Conservation (phyloP, 495 filamentous ascomycete genomes). For the Glonium stellatum region DNA sequence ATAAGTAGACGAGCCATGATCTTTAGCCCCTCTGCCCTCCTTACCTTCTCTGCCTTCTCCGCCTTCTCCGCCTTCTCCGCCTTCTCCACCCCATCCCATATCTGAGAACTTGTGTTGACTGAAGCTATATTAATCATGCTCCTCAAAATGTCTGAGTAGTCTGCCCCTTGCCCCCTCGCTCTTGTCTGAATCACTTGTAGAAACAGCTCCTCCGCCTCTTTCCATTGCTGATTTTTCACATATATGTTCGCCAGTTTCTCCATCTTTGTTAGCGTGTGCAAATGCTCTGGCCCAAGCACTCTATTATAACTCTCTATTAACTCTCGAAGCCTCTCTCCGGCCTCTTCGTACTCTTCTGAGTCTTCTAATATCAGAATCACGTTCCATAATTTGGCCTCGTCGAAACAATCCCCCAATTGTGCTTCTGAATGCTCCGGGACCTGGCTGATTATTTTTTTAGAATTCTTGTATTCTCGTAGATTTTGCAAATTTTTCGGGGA, state of each 20-base stretch:
- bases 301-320: not conserved
- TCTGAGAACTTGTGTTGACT: too few relatives aligned
- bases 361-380: constrained; percentile 15
- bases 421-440: not conserved
- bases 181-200: constrained; percentile 1
- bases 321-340: constrained; percentile 22
- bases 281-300: not conserved
- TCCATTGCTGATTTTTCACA: not conserved
- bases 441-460: not conserved
- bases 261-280: not conserved
- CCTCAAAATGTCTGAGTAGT: not conserved
- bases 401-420: constrained; percentile 12
- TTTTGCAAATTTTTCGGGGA: not conserved
- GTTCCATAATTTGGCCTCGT: constrained; percentile 20
- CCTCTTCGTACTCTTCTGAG: constrained; percentile 21
- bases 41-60: too few relatives aligned
- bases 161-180: not conserved
- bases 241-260: not conserved
- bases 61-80: too few relatives aligned
- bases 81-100: too few relatives aligned
- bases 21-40: too few relatives aligned
- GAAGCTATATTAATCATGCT: too few relatives aligned
- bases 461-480: not conserved
- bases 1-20: too few relatives aligned
- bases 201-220: constrained; percentile 3